phyloP scores from a whole-genome alignment of 306 rosid genomes.

The Pyrus pyrifolia region DNA sequence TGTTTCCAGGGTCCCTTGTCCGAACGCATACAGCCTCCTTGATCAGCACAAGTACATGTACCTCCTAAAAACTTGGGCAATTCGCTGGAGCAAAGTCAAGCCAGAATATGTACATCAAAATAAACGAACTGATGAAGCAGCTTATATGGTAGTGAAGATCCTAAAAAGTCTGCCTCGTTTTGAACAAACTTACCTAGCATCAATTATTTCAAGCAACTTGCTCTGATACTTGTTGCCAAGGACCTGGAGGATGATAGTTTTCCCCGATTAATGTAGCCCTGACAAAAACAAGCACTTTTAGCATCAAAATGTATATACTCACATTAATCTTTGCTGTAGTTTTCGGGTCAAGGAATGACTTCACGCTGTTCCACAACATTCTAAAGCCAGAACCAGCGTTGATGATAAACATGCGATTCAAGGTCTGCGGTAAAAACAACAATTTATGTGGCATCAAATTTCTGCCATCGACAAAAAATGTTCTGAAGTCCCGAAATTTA shows the following conservation, averaged over 20 bases:
- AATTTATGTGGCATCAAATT: slow-evolving; percentile 25
- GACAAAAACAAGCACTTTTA: slow-evolving; percentile 15
- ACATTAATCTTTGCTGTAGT: slow-evolving; percentile 85
- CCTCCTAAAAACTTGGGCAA: slow-evolving; percentile 90
- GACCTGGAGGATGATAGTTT: slow-evolving; percentile 48
- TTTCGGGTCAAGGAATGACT: slow-evolving; percentile 89
- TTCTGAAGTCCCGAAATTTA: neutral
- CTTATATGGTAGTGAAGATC: neutral
- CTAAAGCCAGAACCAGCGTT: slow-evolving; percentile 96
- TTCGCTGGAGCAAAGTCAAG: slow-evolving; percentile 47
- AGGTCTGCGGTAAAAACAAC: slow-evolving; percentile 59
- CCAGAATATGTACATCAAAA: neutral
- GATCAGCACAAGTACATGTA: slow-evolving; percentile 68
- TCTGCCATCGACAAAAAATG: neutral
- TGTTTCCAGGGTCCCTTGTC: slow-evolving; percentile 97
- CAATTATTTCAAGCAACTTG: slow-evolving; percentile 87
- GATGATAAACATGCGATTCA: slow-evolving; percentile 96
- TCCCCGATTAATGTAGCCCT: slow-evolving; percentile 9
- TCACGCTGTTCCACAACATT: slow-evolving; percentile 89
- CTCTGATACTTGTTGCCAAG: slow-evolving; percentile 80
- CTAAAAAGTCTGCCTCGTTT: neutral
- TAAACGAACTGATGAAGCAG: neutral
- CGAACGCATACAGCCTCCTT: slow-evolving; percentile 87
- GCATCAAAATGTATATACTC: slow-evolving; percentile 17
- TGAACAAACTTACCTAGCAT: slow-evolving; percentile 55